These are phyloP conservation scores for Hypoxylon fragiforme DNA, from an alignment of 495 filamentous ascomycete species.

Conservation along the genomic window DNA sequence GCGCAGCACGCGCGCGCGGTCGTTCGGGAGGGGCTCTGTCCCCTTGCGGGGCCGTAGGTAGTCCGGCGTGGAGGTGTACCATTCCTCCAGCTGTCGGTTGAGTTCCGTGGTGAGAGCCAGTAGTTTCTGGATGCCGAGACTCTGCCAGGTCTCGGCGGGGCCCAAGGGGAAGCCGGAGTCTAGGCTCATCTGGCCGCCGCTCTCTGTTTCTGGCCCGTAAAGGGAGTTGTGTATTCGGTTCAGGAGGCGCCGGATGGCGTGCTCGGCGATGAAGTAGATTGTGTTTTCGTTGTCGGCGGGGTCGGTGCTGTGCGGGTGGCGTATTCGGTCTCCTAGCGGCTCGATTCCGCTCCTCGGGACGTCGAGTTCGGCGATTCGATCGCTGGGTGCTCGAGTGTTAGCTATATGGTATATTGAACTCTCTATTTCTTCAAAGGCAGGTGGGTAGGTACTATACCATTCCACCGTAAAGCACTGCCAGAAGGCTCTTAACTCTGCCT, in stretches of 20 bases:
- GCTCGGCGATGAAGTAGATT: slow-evolving; percentile 43
- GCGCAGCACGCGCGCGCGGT: slow-evolving; percentile 38
- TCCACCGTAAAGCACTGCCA: slow-evolving; percentile 46
- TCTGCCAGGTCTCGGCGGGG: slow-evolving; percentile 37
- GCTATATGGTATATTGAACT: background rate
- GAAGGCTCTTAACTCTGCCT: slow-evolving; percentile 37
- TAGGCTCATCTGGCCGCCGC: slow-evolving; percentile 18
- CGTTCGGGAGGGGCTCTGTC: slow-evolving; percentile 29
- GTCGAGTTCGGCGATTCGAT: slow-evolving; percentile 42
- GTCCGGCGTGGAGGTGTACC: slow-evolving; percentile 45
- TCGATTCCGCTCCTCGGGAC: slow-evolving; percentile 41
- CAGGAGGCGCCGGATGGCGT: slow-evolving; percentile 41
- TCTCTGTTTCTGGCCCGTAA: slow-evolving; percentile 38
- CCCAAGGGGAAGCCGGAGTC: slow-evolving; percentile 20
- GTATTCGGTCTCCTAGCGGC: slow-evolving; percentile 39
- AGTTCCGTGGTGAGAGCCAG: slow-evolving; percentile 39
- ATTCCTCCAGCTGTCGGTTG: slow-evolving; percentile 43
- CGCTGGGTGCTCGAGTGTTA: slow-evolving; percentile 24
- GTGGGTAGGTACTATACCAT: slow-evolving; percentile 39
- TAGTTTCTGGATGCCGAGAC: slow-evolving; percentile 34
- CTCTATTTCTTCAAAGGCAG: too few relatives aligned
- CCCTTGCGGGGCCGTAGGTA: slow-evolving; percentile 37
- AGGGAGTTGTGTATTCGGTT: slow-evolving; percentile 46
- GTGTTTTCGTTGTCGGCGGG: slow-evolving; percentile 38
- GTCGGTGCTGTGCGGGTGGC: slow-evolving; percentile 39